Percentiles rank a stretch among this genome's conserved stretches.
These are phyloP conservation scores for Sugiyamaella paludigena DNA, from an alignment of 1,139 yeast genomes.

Conservation along the genomic window DNA sequence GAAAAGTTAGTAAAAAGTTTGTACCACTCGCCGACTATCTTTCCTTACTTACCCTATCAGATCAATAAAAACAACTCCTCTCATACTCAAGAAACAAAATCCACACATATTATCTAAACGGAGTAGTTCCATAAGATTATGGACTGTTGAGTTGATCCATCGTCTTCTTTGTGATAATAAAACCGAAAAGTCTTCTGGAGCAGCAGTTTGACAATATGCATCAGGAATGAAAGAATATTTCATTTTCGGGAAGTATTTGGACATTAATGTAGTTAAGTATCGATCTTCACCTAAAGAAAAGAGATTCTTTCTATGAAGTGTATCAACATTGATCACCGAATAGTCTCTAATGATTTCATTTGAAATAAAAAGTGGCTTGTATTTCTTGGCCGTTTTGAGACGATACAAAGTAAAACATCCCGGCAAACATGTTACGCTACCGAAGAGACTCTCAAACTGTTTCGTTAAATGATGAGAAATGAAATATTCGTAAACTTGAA, in stretches of 20 bases:
- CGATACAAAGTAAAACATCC: conserved; percentile 45
- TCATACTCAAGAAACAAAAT: conserved; percentile 43
- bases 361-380: conserved; percentile 40
- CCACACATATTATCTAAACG: conserved; percentile 43
- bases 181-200: conserved; percentile 42
- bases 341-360: conserved; percentile 41
- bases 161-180: conserved; percentile 45
- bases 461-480: conserved; percentile 44
- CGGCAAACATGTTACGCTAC: conserved; percentile 44
- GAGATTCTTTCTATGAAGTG: conserved; percentile 44
- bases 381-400: conserved; percentile 39
- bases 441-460: conserved; percentile 43
- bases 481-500: conserved; percentile 44
- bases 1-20: conserved; percentile 17
- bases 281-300: conserved; percentile 46
- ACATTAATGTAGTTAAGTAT: conserved; percentile 42
- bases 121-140: conserved; percentile 41
- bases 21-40: background rate
- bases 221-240: conserved; percentile 41
- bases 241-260: conserved; percentile 40
- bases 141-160: conserved; percentile 47
- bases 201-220: conserved; percentile 41
- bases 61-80: conserved; percentile 43
- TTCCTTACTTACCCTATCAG: conserved; percentile 29
- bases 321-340: conserved; percentile 40